Evolutionary conservation across 108 stramenopile genomes (phyloP).

Genomic region (Schizochytrium sp.): DNA sequence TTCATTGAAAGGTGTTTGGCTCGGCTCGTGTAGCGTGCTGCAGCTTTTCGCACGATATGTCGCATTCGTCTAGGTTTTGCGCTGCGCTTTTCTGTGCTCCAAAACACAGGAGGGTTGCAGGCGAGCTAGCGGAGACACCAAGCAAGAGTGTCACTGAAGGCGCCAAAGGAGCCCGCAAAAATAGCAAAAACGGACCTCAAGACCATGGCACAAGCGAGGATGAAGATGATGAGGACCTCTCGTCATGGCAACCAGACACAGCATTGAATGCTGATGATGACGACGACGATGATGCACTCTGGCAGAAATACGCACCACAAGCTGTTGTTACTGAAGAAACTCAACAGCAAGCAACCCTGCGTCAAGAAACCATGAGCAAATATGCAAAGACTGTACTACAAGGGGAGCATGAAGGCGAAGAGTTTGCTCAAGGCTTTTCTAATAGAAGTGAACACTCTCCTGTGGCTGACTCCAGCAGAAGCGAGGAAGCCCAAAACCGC

Average conservation of each 20-base stretch:
- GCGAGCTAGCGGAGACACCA: too few species aligned
- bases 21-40: too few species aligned
- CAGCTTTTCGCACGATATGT: too few species aligned
- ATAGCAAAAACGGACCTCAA: neutral
- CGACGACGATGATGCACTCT: neutral
- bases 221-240: neutral
- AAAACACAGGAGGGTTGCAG: too few species aligned
- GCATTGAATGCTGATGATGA: neutral
- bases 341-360: neutral
- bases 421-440: neutral
- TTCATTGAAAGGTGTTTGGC: too few species aligned
- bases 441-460: neutral
- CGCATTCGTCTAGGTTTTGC: too few species aligned
- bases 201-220: neutral
- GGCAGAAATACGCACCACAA: too few species aligned
- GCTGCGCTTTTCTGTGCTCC: too few species aligned
- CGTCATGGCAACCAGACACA: neutral
- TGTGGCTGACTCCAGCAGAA: neutral
- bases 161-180: neutral
- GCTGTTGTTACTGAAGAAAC: neutral
- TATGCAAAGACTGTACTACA: neutral
- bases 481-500: neutral
- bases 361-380: neutral
- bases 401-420: too few species aligned
- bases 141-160: too few species aligned